Evolutionary conservation across 805 yeast genomes (phyloP).

Genomic region (Millerozyma miso): DNA sequence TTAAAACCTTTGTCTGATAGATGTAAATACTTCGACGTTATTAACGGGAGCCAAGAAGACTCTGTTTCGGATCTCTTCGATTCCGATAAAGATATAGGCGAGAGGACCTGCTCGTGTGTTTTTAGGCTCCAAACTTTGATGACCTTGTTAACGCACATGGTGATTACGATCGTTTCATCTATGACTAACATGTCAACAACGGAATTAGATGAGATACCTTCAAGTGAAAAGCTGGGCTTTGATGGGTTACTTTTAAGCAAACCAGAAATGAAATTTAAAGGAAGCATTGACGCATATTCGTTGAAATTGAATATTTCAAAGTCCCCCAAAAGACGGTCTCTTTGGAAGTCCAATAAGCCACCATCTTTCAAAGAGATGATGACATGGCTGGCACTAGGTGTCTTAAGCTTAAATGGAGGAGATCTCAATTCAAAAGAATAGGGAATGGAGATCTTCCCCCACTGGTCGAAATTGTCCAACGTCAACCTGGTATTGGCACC

Average conservation of each 20-base stretch:
- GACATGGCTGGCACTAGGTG: slow-evolving; percentile 42
- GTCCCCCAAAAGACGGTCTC: slow-evolving; percentile 33
- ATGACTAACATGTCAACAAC: slow-evolving; percentile 39
- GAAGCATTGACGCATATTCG: slow-evolving; percentile 38
- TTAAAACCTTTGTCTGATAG: slow-evolving; percentile 5
- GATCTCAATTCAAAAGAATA: slow-evolving; percentile 48
- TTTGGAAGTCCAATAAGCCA: slow-evolving; percentile 56
- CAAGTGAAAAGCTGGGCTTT: slow-evolving; percentile 21
- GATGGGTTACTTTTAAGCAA: slow-evolving; percentile 13
- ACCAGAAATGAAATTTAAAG: slow-evolving; percentile 25
- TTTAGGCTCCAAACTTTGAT: slow-evolving; percentile 59
- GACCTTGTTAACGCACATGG: slow-evolving; percentile 51
- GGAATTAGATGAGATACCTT: slow-evolving; percentile 36
- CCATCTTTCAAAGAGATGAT: slow-evolving; percentile 74
- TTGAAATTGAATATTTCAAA: slow-evolving; percentile 48
- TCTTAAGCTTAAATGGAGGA: slow-evolving; percentile 26
- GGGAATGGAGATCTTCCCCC: slow-evolving; percentile 70
- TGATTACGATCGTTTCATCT: slow-evolving; percentile 35
- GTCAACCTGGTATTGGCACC: slow-evolving; percentile 15
- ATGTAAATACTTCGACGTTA: slow-evolving; percentile 29
- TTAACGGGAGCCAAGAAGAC: slow-evolving; percentile 23
- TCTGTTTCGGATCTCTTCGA: background rate
- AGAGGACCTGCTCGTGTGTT: slow-evolving; percentile 21
- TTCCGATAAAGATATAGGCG: slow-evolving; percentile 11
- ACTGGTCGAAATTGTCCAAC: slow-evolving; percentile 38